A percentile compares a stretch with the other conserved stretches of the same genome.
Conservation (phyloP, 2,329 filamentous ascomycete species). For the Aureobasidium pullulans region DNA sequence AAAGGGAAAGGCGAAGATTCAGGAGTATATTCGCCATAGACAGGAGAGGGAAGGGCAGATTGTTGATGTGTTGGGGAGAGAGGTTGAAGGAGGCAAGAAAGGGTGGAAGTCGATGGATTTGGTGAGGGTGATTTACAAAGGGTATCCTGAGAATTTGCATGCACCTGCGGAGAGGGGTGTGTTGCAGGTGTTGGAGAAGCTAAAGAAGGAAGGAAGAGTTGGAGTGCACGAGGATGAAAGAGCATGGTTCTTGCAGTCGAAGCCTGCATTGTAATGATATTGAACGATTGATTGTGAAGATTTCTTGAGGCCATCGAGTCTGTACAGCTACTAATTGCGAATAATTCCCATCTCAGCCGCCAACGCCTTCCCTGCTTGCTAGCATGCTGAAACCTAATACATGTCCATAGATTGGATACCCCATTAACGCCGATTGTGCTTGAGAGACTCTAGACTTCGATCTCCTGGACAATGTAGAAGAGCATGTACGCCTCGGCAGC, state of each 20-base stretch:
- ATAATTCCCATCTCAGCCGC: not conserved
- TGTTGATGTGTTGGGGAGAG: slow-evolving; percentile 49
- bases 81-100: slow-evolving; percentile 19
- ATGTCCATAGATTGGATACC: not conserved
- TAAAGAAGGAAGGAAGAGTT: slow-evolving; percentile 61
- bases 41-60: slow-evolving; percentile 74
- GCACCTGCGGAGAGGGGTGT: slow-evolving; percentile 69
- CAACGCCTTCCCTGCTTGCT: not conserved
- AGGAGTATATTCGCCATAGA: slow-evolving; percentile 78
- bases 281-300: not conserved
- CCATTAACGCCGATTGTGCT: not conserved
- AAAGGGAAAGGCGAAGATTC: slow-evolving; percentile 62
- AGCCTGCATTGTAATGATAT: not conserved
- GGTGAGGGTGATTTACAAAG: slow-evolving; percentile 79
- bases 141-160: slow-evolving; percentile 69
- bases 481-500: slow-evolving; percentile 81
- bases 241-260: slow-evolving; percentile 9
- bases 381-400: not conserved
- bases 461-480: slow-evolving; percentile 55
- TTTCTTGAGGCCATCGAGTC: not conserved
- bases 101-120: slow-evolving; percentile 68
- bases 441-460: slow-evolving; percentile 6
- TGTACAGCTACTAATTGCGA: not conserved
- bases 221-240: not conserved
- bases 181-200: slow-evolving; percentile 69